Evolutionary conservation across 23 red algal genomes (phyloP).

Genomic region (Gracilariopsis chorda): DNA sequence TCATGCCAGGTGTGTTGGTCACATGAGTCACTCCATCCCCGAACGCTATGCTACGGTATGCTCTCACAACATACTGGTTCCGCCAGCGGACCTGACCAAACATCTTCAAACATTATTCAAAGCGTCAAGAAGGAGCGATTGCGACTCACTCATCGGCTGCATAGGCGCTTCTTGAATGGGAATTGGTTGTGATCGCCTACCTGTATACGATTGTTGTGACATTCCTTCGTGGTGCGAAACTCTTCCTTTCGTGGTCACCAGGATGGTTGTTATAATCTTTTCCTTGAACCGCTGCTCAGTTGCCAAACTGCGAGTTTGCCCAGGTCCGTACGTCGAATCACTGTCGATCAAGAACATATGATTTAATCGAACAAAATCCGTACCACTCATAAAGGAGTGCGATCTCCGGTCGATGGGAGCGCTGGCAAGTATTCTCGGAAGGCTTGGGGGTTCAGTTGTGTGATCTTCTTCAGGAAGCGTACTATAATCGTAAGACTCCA

Average conservation of each 20-base stretch:
- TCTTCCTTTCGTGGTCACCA: constrained; percentile 26
- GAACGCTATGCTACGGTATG: too few relatives aligned
- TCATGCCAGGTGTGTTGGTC: too few relatives aligned
- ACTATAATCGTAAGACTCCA: constrained; percentile 66
- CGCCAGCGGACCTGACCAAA: not conserved
- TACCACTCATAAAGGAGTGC: not conserved
- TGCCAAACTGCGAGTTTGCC: constrained; percentile 42
- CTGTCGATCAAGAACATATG: constrained; percentile 19
- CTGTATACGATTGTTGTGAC: not conserved
- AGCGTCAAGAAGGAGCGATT: constrained; percentile 57
- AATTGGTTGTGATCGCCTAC: constrained; percentile 1
- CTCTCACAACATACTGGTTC: not conserved
- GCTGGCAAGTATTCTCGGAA: constrained; percentile 44
- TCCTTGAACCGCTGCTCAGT: constrained; percentile 42
- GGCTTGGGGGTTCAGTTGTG: constrained; percentile 42
- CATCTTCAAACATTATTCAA: constrained; percentile 55
- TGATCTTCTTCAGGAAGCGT: constrained; percentile 65
- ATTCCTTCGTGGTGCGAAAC: not conserved
- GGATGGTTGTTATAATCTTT: constrained; percentile 45
- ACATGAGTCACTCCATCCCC: too few relatives aligned
- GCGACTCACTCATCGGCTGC: constrained; percentile 53
- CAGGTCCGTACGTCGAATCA: constrained; percentile 18
- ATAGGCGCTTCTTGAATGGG: not conserved
- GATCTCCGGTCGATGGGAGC: constrained; percentile 25
- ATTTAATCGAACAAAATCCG: constrained; percentile 50